Percentiles rank a stretch among this genome's conserved stretches.
Conservation (phyloP, 2,329 filamentous ascomycete genomes). For the Beauveria bassiana region DNA sequence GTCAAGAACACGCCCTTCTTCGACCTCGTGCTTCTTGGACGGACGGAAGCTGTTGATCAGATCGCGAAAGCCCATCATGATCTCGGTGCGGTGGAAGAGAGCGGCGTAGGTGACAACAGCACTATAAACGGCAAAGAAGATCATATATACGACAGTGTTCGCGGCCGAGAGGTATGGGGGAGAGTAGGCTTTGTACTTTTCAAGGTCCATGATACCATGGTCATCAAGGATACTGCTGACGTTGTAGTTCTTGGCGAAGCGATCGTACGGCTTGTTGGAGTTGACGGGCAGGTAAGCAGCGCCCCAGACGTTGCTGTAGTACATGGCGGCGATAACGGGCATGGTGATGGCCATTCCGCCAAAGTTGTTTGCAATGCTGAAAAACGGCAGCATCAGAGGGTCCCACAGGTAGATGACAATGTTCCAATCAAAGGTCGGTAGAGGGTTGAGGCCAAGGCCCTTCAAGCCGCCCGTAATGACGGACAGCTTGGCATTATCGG, state of each 20-base stretch:
- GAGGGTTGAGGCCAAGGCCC: conserved; percentile 32
- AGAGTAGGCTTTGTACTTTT: conserved; percentile 34
- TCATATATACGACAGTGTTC: conserved; percentile 24
- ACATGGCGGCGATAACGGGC: conserved; percentile 32
- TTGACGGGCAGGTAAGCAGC: conserved; percentile 40
- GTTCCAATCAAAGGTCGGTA: conserved; percentile 34
- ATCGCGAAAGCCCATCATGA: conserved; percentile 19
- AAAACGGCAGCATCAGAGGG: conserved; percentile 28
- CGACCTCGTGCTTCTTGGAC: conserved; percentile 16
- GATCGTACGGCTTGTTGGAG: conserved; percentile 33
- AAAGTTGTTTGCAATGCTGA: conserved; percentile 31
- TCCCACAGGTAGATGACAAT: conserved; percentile 29
- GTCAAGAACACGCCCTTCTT: conserved; percentile 16
- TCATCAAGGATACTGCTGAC: conserved; percentile 26
- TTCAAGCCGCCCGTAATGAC: conserved; percentile 33
- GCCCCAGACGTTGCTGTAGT: conserved; percentile 35
- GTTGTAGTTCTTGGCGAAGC: conserved; percentile 31
- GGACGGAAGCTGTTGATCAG: conserved; percentile 18
- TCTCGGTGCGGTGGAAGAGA: conserved; percentile 25
- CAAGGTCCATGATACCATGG: conserved; percentile 29
- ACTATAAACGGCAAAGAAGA: conserved; percentile 22
- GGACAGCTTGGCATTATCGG: conserved; percentile 31
- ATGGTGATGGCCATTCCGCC: conserved; percentile 27
- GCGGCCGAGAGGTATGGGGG: conserved; percentile 27
- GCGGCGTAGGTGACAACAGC: conserved; percentile 21